A percentile compares a stretch with the other conserved stretches of the same genome.
phyloP scores from a whole-genome alignment of 164 flowering plant genomes.

The Chloranthus sessilifolius region DNA sequence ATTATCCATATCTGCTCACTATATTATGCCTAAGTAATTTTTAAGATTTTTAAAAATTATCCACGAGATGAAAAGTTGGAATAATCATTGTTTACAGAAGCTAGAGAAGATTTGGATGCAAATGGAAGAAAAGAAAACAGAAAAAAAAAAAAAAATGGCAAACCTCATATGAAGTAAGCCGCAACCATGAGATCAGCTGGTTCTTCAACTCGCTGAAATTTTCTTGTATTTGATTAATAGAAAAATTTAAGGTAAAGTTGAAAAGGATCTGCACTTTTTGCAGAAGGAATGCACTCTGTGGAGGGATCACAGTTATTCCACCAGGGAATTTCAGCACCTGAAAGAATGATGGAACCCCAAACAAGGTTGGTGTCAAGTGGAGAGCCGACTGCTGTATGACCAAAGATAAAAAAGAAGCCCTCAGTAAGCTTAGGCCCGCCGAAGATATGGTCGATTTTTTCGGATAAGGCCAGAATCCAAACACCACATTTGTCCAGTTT shows the following conservation, averaged over 20 bases:
- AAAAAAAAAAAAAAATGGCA: slow-evolving; percentile 4
- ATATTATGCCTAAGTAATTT: too few relatives aligned
- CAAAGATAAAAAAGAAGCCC: slow-evolving; percentile 38
- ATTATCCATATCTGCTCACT: too few relatives aligned
- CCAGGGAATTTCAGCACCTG: slow-evolving; percentile 78
- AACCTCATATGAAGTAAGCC: slow-evolving; percentile 70
- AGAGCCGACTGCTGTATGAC: slow-evolving; percentile 40
- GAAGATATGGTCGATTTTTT: slow-evolving; percentile 31
- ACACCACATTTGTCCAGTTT: slow-evolving; percentile 61
- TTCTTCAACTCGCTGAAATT: slow-evolving; percentile 47
- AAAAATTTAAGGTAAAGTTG: slow-evolving; percentile 46
- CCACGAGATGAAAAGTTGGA: too few relatives aligned
- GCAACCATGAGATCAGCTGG: slow-evolving; percentile 59
- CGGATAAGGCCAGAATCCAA: slow-evolving; percentile 56
- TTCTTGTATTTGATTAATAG: slow-evolving; percentile 58
- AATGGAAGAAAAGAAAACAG: neutral
- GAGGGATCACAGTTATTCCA: slow-evolving; percentile 75
- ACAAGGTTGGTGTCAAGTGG: slow-evolving; percentile 49
- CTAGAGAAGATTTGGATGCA: too few relatives aligned
- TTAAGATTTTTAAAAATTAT: too few relatives aligned
- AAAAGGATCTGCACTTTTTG: slow-evolving; percentile 69
- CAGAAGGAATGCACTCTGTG: slow-evolving; percentile 61
- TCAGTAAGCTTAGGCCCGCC: slow-evolving; percentile 53
- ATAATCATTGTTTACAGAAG: too few relatives aligned
- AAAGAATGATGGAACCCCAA: slow-evolving; percentile 63